Evolutionary conservation across 2,329 filamentous ascomycete genomes (phyloP), one percentile per base, ranked within the genome.

Genomic region (Xylaria sp.): DNA sequence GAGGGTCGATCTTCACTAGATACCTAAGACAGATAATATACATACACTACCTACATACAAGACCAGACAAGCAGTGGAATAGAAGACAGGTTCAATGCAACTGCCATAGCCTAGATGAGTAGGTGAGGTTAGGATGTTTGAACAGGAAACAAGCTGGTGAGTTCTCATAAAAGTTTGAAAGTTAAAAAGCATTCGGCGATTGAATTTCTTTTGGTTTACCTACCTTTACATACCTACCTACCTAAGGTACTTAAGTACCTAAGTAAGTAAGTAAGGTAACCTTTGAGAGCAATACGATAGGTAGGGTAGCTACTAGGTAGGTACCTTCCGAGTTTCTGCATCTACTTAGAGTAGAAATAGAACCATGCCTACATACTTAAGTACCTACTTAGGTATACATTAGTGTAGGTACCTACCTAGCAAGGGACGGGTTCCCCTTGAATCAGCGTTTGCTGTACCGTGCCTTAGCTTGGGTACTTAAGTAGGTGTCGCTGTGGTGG

Each of bases 151-250:
- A 54, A 17, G 29, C 5, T 36, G 59, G 49, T 9, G 20, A 38
- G 42, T 42, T 57, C 15, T 33, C 5, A 31, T 31, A 13, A 36
- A n/a, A 50, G 36, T 63, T 57, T 22, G 13, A 45, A 36, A 33
- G 38, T 55, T 17, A n/a, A 13, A 61, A 25, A 27, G 29, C 27
- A 25, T 56, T 50, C 25, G 42, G 44, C 51, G 42, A 56, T 20
- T 45, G 36, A 31, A 49, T 51, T 63, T 44, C 53, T 63, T 58
- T 51, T 63, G 13, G 22, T 15, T 25, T 29, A 57, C n/a, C 39
- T 53, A 38, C n/a, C 31, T 3, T 9, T 42, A 9, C 38, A 13
- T 42, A 31, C n/a, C 15, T 42, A 42, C 38, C 38, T 39, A 39
- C 11, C 36, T 39, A 10, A n/a, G n/a, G n/a, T n/a, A n/a, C n/a